Evolutionary conservation across 73 alveolate genomes (phyloP), one percentile per base, ranked within the genome.

Genomic region (Tetrahymena malaccensis): DNA sequence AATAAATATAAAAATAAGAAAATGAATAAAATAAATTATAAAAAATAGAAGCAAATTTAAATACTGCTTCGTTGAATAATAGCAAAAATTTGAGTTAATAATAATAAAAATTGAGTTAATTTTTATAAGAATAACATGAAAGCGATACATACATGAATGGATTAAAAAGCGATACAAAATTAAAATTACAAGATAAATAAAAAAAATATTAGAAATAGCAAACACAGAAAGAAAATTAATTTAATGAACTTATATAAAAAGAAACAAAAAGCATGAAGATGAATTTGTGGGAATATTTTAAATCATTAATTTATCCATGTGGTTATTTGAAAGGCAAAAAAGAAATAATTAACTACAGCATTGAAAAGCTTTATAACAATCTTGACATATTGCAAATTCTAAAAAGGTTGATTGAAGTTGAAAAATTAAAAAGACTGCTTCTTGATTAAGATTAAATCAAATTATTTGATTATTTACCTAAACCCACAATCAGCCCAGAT

Each of bases 381-480:
- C 84, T 94, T 38, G 96, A 94, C 70, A 94, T 94, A 8, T 70
- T 85, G 27, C 43, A 94, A 40, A 94, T 94, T 2, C 85, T 57
- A 4, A 94, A 94, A 35, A 94, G 85, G 58, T 57, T 94, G 22
- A 27, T 83, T 37, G 96, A 94, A 35, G 85, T 94, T 34, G 96
- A 94, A 83, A 94, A 94, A 70, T 40, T 94, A 37, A 94, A 94
- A 94, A 94, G 84, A 94, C 43, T 94, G 7, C 43, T 94, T 21
- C 85, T 94, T 21, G 50, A 50, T 11, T 57, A 93, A 38, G 94
- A 94, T 70, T 35, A 94, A 70, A 94, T 94, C 3, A 57, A 57
- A 70, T 57, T 94, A 34, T 57, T 94, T 94, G 96, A 94, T 43
- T 94, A 55, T 43, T 85, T 94, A 31, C 96, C 94, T 6, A 94